Percentiles rank a stretch among this genome's conserved stretches.
Evolutionary conservation across 176 grass and related monocot genomes (phyloP).

Genomic region (Ampelocalamus luodianensis): DNA sequence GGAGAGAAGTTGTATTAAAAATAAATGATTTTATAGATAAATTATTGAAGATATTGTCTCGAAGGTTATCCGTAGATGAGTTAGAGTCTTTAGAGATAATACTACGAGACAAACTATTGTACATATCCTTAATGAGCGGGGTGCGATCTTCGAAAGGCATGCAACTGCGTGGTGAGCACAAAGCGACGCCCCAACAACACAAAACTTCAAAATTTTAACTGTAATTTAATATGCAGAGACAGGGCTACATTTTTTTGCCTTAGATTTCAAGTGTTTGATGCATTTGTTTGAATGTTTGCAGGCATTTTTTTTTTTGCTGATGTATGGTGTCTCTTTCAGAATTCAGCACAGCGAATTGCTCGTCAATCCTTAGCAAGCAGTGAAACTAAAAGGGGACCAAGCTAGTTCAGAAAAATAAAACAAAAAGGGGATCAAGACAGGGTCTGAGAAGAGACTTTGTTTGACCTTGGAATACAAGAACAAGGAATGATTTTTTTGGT

Average conservation of each 20-base stretch:
- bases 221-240: background rate
- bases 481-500: background rate
- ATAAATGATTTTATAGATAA: no score
- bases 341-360: background rate
- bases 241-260: background rate
- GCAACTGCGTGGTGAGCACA: slow-evolving; percentile 66
- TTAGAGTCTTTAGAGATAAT: no score
- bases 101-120: no score
- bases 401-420: background rate
- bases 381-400: background rate
- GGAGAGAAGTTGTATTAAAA: no score
- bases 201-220: no score
- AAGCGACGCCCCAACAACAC: slow-evolving; percentile 44
- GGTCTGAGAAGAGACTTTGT: background rate
- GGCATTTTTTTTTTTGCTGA: background rate
- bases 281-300: rapidly evolving
- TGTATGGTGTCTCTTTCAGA: no score
- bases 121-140: no score
- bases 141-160: rapidly evolving
- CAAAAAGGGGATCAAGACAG: background rate
- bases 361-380: background rate
- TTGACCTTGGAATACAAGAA: background rate
- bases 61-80: no score
- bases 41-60: no score
- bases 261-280: background rate